Percentiles rank a stretch among this genome's conserved stretches.
These are phyloP conservation scores for Wallemia ichthyophaga DNA, from an alignment of 1,284 basidiomycete species.

Conservation along the genomic window DNA sequence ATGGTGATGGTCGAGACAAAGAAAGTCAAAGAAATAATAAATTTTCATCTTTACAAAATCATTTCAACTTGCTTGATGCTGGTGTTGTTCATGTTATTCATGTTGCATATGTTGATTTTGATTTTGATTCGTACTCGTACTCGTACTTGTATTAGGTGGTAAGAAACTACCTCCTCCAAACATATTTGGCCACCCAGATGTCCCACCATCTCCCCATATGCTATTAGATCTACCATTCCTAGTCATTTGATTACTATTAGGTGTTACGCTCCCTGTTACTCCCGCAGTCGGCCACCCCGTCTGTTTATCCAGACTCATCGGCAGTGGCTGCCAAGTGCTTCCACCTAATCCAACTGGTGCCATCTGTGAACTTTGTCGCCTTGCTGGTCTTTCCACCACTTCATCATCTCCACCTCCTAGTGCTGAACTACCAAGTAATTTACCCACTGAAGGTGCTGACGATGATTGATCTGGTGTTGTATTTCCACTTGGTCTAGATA, in stretches of 20 bases:
- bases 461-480: background rate
- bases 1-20: background rate
- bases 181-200: background rate
- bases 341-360: background rate
- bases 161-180: background rate
- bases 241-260: background rate
- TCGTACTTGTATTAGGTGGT: background rate
- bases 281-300: background rate
- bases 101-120: no score
- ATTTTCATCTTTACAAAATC: background rate
- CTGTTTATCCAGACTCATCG: background rate
- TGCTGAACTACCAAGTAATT: background rate
- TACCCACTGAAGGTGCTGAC: background rate
- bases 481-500: background rate
- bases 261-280: no score
- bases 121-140: no score
- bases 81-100: no score
- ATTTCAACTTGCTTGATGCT: background rate
- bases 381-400: background rate
- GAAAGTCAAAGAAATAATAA: background rate
- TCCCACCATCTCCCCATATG: background rate
- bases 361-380: background rate
- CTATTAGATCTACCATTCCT: background rate
- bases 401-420: background rate
- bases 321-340: background rate